Evolutionary conservation across 768 basidiomycete species (phyloP).

Genomic region (Macrocybe gigantea): DNA sequence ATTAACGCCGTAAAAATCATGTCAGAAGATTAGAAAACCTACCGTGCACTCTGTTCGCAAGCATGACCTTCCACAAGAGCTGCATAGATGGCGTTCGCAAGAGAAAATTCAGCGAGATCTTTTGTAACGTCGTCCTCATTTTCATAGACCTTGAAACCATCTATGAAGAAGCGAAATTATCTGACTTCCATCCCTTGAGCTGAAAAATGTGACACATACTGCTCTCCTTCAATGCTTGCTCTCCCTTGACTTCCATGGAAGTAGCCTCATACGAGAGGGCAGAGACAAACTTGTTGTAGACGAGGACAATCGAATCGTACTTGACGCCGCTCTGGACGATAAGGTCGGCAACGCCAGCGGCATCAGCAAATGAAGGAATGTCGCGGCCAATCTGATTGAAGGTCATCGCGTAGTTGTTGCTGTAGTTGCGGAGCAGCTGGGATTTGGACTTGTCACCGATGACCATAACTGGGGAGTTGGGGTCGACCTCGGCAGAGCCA

Average conservation of each 20-base stretch:
- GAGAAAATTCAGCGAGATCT: slow-evolving; percentile 90
- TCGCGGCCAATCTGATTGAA: slow-evolving; percentile 99
- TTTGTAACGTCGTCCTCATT: slow-evolving; percentile 95
- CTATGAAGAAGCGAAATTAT: slow-evolving; percentile 25
- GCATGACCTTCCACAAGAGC: slow-evolving; percentile 94
- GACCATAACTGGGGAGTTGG: slow-evolving; percentile 71
- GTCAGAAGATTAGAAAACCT: slow-evolving; percentile 13
- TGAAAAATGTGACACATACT: slow-evolving; percentile 39
- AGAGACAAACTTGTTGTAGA: slow-evolving; percentile 84
- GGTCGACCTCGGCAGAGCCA: slow-evolving; percentile 40
- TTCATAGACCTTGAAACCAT: slow-evolving; percentile 92
- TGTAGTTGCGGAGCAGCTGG: slow-evolving; percentile 69
- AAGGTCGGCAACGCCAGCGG: slow-evolving; percentile 89
- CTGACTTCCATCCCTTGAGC: not conserved
- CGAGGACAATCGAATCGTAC: slow-evolving; percentile 78
- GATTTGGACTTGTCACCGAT: slow-evolving; percentile 97
- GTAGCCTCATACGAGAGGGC: slow-evolving; percentile 87
- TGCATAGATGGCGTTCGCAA: slow-evolving; percentile 95
- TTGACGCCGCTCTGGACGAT: slow-evolving; percentile 80
- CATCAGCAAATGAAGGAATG: slow-evolving; percentile 96
- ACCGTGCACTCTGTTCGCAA: slow-evolving; percentile 91
- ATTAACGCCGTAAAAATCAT: slow-evolving; percentile 1
- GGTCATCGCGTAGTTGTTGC: slow-evolving; percentile 67
- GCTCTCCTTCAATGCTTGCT: slow-evolving; percentile 75
- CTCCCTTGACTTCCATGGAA: slow-evolving; percentile 72